These are phyloP conservation scores for Fistulifera pelliculosa DNA, from an alignment of 108 stramenopile species.

Conservation along the genomic window DNA sequence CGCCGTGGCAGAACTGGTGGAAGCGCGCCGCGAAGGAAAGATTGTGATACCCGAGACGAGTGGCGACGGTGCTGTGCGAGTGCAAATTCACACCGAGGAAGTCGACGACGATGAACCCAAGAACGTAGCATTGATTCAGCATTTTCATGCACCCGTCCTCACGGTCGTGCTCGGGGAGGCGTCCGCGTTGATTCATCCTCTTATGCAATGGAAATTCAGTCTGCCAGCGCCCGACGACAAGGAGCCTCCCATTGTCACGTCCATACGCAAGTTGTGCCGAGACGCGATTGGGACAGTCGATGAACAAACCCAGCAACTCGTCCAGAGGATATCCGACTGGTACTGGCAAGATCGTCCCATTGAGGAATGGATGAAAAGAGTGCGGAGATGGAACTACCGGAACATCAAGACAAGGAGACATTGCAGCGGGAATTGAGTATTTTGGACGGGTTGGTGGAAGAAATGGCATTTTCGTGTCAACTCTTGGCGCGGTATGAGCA, in stretches of 20 bases:
- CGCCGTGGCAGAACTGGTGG: slow-evolving; percentile 42
- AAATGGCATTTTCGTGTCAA: slow-evolving; percentile 76
- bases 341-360: slow-evolving; percentile 43
- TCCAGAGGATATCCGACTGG: slow-evolving; percentile 58
- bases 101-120: slow-evolving; percentile 26
- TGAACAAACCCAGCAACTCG: slow-evolving; percentile 54
- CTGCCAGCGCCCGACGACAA: slow-evolving; percentile 17
- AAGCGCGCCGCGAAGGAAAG: slow-evolving; percentile 1
- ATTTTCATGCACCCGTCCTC: slow-evolving; percentile 45
- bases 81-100: no score
- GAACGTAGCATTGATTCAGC: slow-evolving; percentile 5
- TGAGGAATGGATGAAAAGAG: slow-evolving; percentile 36
- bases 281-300: slow-evolving; percentile 46
- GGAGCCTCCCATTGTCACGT: slow-evolving; percentile 1
- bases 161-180: slow-evolving; percentile 70
- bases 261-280: slow-evolving; percentile 31
- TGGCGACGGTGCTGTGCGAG: neutral
- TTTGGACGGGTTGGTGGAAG: slow-evolving; percentile 61
- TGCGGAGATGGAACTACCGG: no score
- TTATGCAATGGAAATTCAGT: slow-evolving; percentile 58
- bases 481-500: slow-evolving; percentile 53
- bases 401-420: neutral
- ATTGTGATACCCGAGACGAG: neutral
- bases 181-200: slow-evolving; percentile 64
- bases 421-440: slow-evolving; percentile 7